Evolutionary conservation across 768 basidiomycete species (phyloP), one percentile per base, ranked within the genome.

Genomic region (Tephrocybe sp.): DNA sequence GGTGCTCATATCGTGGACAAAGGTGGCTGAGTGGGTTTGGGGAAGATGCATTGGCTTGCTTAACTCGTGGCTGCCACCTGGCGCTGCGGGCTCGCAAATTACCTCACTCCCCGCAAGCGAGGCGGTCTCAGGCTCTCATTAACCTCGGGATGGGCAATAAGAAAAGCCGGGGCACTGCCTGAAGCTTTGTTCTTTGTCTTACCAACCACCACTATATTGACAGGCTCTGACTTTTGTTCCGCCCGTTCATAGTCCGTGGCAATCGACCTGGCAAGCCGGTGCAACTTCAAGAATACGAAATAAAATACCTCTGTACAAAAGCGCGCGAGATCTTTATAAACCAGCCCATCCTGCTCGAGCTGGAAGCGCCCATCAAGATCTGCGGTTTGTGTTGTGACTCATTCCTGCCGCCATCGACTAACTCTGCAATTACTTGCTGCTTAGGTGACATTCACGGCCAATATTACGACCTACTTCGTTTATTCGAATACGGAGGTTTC

Each of bases 291-390:
- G 96, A 99, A 73, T 97, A 95, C 77, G 96, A 99, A 78, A 98
- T 99, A 83, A 96, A 94, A 72, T 93, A 95, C 71, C 83, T 99
- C 58, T 99, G 96, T 78, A 97, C 94, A 67, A 97, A 93, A 79
- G 95, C 95, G 45, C 81, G 96, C 61, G 97, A 99, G 74, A 98
- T 99, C 67, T 98, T 99, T 77, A 98, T 99, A 75, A 92, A 91
- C 73, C 96, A 99, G 69, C 96, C 96, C 56, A 98, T 98, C 68
- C 77, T 98, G 55, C 81, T 98, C 69, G 96, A 98, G 75, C 78
- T 98, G 60, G 97, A 98, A 71, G 97, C 96, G 45, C 96, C 96
- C 61, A 98, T 99, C 77, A 99, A 99, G 85, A 99, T 99, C 70
- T 98, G 97, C 68, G 96, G 96, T 96, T 58, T 62, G 92, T 76